Base-by-base conservation (phyloP, 129 eudicot genomes). In the Glebionis coronaria region DNA sequence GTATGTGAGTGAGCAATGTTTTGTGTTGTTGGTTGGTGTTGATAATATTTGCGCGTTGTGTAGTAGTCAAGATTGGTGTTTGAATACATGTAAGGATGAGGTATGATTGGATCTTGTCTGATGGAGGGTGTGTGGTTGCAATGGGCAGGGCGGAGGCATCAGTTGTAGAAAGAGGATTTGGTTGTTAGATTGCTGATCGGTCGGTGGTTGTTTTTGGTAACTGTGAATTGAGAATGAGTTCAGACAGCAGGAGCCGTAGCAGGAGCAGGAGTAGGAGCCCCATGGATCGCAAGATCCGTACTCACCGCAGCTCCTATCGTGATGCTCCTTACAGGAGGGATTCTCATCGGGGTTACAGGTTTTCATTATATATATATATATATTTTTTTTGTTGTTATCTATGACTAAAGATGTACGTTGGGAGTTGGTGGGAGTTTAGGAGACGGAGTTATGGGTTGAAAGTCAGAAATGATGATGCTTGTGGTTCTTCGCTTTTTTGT, bases 51-150 rank as follows among this genome's bases (percentile, higher is more conserved):
- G 67, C 67, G 53, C 56, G 31, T 51, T 57, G 60, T 80, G 31
- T 51, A 45, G 60, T 80, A 68, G 83, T 76, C 55, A 76, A 79
- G 87, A 74, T 84, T 73, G 86, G 89, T 80, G 86, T 66, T 76
- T 70, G 79, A 71, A 77, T 63, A 50, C 65, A 75, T 75, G 77
- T 73, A 81, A 63, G 81, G 76, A 75, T 79, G 68, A 56, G 63
- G 78, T 73, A 73, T 72, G 83, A 69, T 61, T 82, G 82, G 81
- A 70, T 76, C 72, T 80, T 85, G 79, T 70, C 76, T 82, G 60
- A 84, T 77, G 86, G 93, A 81, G 88, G 95, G 81, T 91, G 92
- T 91, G 92, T 87, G 97, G 95, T 87, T 84, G 87, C 78, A 85
- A 78, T 84, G 97, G 89, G 83, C 92, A 82, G 90, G 97, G 90